These are phyloP conservation scores for Russula vinacea DNA, from an alignment of 768 basidiomycete species.

Conservation along the genomic window DNA sequence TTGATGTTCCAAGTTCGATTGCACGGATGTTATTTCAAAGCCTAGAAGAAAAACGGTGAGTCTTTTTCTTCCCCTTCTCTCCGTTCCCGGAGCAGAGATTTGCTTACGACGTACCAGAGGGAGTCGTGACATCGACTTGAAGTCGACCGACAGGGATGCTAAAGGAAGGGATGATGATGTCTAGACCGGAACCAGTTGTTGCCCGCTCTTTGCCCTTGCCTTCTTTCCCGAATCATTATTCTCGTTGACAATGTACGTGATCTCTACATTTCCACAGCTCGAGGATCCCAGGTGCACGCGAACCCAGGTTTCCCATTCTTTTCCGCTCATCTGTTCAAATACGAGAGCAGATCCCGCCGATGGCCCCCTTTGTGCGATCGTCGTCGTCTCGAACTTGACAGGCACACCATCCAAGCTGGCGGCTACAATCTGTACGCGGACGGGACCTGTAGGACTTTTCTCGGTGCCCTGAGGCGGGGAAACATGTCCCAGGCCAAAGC, in stretches of 20 bases:
- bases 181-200: conserved; percentile 34
- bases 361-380: conserved; percentile 40
- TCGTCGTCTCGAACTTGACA: conserved; percentile 55
- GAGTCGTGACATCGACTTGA: conserved; percentile 55
- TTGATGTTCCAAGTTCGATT: conserved; percentile 58
- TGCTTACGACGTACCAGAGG: conserved; percentile 45
- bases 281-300: conserved; percentile 53
- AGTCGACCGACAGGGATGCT: conserved; percentile 62
- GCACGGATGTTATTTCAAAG: conserved; percentile 43
- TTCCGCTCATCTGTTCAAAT: conserved; percentile 53
- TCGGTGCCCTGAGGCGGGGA: conserved; percentile 30
- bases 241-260: conserved; percentile 60
- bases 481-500: conserved; percentile 66
- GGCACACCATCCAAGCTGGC: conserved; percentile 65
- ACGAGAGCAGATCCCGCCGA: conserved; percentile 38
- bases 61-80: background rate
- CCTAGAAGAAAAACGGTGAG: conserved; percentile 34
- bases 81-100: background rate
- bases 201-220: conserved; percentile 40
- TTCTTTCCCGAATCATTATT: conserved; percentile 27
- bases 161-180: conserved; percentile 69
- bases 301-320: conserved; percentile 65
- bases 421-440: conserved; percentile 53
- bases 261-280: conserved; percentile 52
- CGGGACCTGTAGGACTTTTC: conserved; percentile 34